These are phyloP conservation scores for Taphrina flavorubra DNA, from an alignment of 1,139 yeast species.

Conservation along the genomic window DNA sequence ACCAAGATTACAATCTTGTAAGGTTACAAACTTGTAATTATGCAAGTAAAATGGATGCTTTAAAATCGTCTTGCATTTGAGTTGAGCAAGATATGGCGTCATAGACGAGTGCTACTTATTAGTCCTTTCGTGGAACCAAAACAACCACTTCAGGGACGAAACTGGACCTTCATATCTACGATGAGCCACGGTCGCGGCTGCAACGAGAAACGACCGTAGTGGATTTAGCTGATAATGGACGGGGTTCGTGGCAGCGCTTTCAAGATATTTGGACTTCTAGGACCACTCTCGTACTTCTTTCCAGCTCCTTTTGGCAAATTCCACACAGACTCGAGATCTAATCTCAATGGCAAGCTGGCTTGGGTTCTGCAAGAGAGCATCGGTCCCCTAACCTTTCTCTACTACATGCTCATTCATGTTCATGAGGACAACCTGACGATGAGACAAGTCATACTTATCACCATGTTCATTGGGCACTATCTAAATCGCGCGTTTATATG, in stretches of 20 bases:
- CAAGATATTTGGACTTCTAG: slow-evolving; percentile 17
- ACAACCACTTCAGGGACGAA: no score
- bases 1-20: no score
- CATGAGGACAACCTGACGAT: not conserved
- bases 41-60: no score
- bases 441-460: slow-evolving; percentile 8
- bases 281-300: slow-evolving; percentile 13
- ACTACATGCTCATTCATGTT: not conserved
- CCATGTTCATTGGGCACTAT: slow-evolving; percentile 38
- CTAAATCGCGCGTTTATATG: slow-evolving; percentile 37
- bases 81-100: no score
- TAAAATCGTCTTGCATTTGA: no score
- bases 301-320: slow-evolving; percentile 40
- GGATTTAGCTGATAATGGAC: slow-evolving; percentile 12
- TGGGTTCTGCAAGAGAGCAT: slow-evolving; percentile 42
- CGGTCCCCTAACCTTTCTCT: slow-evolving; percentile 36
- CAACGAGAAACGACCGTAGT: no score
- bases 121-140: no score
- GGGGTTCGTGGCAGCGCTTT: slow-evolving; percentile 10
- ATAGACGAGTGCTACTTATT: no score
- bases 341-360: slow-evolving; percentile 34
- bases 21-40: no score
- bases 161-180: no score
- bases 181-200: no score
- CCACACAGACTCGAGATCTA: slow-evolving; percentile 1